A percentile compares a stretch with the other conserved stretches of the same genome.
phyloP scores from a whole-genome alignment of 2,329 filamentous ascomycete genomes.

The Cladophialophora immunda region DNA sequence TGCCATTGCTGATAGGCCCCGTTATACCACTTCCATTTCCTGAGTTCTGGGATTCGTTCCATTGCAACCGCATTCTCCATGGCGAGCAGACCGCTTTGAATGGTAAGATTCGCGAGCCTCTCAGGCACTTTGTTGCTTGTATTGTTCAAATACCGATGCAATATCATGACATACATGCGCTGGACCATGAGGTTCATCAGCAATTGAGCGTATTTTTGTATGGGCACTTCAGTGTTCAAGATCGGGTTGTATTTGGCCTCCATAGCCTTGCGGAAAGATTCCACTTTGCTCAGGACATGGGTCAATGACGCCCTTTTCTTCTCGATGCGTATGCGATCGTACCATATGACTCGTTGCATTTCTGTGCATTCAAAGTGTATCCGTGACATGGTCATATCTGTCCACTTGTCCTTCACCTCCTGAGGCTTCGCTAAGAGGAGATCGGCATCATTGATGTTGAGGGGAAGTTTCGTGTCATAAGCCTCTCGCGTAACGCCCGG shows the following conservation, averaged over 20 bases:
- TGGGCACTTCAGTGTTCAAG: conserved; percentile 66
- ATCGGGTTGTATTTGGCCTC: conserved; percentile 71
- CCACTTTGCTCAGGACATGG: conserved; percentile 71
- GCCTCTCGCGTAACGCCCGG: conserved; percentile 77
- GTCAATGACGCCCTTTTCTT: conserved; percentile 69
- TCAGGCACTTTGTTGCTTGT: conserved; percentile 51
- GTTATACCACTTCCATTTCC: conserved; percentile 73
- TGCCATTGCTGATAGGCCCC: conserved; percentile 79
- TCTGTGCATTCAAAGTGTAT: conserved; percentile 78
- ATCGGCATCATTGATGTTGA: conserved; percentile 74
- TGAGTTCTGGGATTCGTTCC: conserved; percentile 62
- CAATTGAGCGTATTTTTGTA: conserved; percentile 70
- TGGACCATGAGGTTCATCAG: conserved; percentile 71
- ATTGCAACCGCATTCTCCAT: conserved; percentile 65
- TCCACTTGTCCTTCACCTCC: conserved; percentile 64
- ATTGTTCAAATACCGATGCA: conserved; percentile 72
- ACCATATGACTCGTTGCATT: conserved; percentile 75
- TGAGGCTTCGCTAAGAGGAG: conserved; percentile 58
- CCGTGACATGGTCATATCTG: conserved; percentile 71
- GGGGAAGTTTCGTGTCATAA: conserved; percentile 76
- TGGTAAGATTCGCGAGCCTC: conserved; percentile 69
- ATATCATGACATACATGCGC: conserved; percentile 70
- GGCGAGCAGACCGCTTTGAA: conserved; percentile 66
- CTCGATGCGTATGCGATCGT: conserved; percentile 73
- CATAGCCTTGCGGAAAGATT: conserved; percentile 72